Evolutionary conservation across 352 stramenopile species (phyloP), one percentile per base, ranked within the genome.

Genomic region (Phytophthora citrophthora): DNA sequence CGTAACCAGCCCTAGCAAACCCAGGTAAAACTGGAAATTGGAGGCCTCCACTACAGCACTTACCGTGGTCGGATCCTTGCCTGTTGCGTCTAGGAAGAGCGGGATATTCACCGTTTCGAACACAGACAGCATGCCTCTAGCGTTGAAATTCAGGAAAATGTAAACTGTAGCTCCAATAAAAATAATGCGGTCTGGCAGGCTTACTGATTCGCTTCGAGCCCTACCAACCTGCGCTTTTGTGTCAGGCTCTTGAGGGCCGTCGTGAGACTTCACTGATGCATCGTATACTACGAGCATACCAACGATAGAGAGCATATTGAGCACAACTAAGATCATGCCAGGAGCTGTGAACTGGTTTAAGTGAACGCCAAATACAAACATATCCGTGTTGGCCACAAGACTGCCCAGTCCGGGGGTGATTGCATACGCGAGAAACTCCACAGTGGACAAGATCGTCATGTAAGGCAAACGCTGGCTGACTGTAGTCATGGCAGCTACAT

Each of bases 81-180:
- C 78, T 15, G 79, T 90, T 51, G 86, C 79, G 45, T 86, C 41
- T 13, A 93, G 57, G 61, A 90, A 90, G 4, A 93, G 58, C 40
- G 84, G 80, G 38, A 91, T 86, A 49, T 91, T 91, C 43, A 93
- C 77, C 13, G 83, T 92, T 54, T 90, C 83, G 52, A 92, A 92
- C 13, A 92, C 83, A 0, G 81, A 90, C 27, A 92, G 57, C 55
- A 92, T 90, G 20, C 83, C 83, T 11, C 81, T 68, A 5, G 77
- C 81, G 43, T 89, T 88, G 54, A 90, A 88, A 64, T 92, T 90
- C 26, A 92, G 54, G 57, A 83, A 81, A 49, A 92, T 90, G 55
- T 88, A 92, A 15, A 92, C 75, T 15, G 64, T 38, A 7, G 79
- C 81, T 27, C 81, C 83, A 32, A 86, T 83, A 50, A 82, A 68